Evolutionary conservation across 2,329 filamentous ascomycete species (phyloP).

Genomic region (Hirsutella minnesotensis): DNA sequence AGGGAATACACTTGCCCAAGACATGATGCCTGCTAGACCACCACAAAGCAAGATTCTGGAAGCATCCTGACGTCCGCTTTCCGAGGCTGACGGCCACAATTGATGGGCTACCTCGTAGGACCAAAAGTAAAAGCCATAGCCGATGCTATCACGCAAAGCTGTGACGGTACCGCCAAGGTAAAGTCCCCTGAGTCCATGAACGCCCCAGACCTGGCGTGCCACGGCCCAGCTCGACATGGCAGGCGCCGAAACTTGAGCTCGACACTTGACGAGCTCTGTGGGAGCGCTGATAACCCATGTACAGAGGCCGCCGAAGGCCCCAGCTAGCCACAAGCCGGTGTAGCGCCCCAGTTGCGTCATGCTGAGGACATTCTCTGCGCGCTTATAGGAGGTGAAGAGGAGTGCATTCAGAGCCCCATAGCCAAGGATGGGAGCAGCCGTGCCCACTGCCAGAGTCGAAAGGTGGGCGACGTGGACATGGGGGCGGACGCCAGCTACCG

Average conservation of each 20-base stretch:
- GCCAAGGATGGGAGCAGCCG: constrained; percentile 74
- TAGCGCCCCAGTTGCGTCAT: constrained; percentile 33
- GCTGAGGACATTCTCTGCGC: constrained; percentile 55
- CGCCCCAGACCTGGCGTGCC: constrained; percentile 45
- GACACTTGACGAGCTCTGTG: constrained; percentile 84
- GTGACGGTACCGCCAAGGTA: constrained; percentile 78
- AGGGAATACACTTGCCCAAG: constrained; percentile 85
- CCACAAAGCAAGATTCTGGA: constrained; percentile 68
- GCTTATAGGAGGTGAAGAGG: constrained; percentile 84
- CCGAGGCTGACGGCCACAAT: constrained; percentile 29
- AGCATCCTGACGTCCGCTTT: constrained; percentile 30
- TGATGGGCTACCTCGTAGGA: constrained; percentile 70
- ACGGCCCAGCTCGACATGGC: constrained; percentile 50
- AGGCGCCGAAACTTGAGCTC: constrained; percentile 53
- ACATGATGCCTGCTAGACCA: constrained; percentile 74
- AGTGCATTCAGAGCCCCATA: constrained; percentile 88
- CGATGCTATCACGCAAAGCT: constrained; percentile 70
- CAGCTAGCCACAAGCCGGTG: constrained; percentile 64
- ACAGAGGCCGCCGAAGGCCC: constrained; percentile 69
- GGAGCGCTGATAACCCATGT: constrained; percentile 80
- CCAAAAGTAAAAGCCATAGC: constrained; percentile 98
- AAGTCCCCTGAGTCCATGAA: constrained; percentile 53
- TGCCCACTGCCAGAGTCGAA: constrained; percentile 44
- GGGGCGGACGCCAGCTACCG: background rate
- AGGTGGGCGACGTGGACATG: constrained; percentile 13